A percentile compares a stretch with the other conserved stretches of the same genome.
Conservation (phyloP, 2,329 filamentous ascomycete species). For the Elsinoe perseae region DNA sequence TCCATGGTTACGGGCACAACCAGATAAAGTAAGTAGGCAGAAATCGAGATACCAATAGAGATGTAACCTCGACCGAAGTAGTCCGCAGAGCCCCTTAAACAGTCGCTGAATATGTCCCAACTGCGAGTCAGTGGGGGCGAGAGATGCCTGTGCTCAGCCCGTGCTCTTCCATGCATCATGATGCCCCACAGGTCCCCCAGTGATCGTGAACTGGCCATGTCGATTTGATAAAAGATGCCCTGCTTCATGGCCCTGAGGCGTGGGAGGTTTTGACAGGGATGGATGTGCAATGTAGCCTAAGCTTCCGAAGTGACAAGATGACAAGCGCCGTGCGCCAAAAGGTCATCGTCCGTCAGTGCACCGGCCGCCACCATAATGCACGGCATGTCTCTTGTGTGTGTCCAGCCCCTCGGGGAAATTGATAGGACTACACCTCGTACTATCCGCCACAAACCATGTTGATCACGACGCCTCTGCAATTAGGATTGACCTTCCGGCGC, state of each 20-base stretch:
- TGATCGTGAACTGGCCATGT: slow-evolving; percentile 12
- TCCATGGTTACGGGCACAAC: not conserved
- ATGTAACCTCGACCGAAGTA: slow-evolving; percentile 2
- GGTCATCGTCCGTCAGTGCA: slow-evolving; percentile 1
- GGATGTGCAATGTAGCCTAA: not conserved
- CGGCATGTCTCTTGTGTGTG: not conserved
- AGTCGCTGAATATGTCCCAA: slow-evolving; percentile 1
- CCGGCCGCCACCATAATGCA: slow-evolving; percentile 4
- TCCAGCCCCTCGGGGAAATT: slow-evolving; percentile 9
- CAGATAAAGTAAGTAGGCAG: not conserved
- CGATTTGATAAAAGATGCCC: not conserved
- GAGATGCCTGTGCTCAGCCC: slow-evolving; percentile 3
- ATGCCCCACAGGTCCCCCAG: not conserved
- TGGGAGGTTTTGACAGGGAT: not conserved
- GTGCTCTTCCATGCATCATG: slow-evolving; percentile 11
- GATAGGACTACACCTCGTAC: not conserved
- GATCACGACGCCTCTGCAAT: not conserved
- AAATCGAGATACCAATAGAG: not conserved
- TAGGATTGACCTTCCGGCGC: not conserved
- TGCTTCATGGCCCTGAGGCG: not conserved
- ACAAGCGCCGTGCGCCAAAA: slow-evolving; percentile 5
- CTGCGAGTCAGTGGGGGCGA: slow-evolving; percentile 1
- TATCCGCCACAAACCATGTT: slow-evolving; percentile 1
- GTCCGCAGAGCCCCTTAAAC: slow-evolving; percentile 8
- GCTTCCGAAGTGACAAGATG: not conserved